Percentiles rank a stretch among this genome's conserved stretches.
Evolutionary conservation across 805 yeast species (phyloP).

Genomic region (Komagataella kurtzmanii): DNA sequence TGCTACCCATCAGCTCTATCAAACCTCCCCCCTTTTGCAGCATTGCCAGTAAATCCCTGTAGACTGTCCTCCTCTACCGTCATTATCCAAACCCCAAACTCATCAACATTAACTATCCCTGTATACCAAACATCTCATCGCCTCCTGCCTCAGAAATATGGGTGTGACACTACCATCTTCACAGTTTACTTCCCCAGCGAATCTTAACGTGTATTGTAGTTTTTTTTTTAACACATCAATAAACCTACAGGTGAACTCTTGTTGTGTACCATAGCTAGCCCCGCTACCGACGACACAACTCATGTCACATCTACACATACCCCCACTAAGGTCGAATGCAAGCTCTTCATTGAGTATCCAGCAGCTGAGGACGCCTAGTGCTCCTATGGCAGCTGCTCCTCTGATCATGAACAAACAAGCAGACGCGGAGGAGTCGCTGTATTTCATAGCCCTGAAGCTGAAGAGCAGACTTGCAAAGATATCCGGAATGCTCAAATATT

Average conservation of each 20-base stretch:
- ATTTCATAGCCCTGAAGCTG: slow-evolving; percentile 47
- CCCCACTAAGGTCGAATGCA: slow-evolving; percentile 4
- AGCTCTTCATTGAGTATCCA: slow-evolving; percentile 1
- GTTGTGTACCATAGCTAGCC: not conserved
- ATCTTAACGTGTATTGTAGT: not conserved
- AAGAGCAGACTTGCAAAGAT: slow-evolving; percentile 41
- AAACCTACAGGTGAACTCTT: not conserved
- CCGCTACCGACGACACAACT: not conserved
- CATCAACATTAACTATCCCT: too few species aligned
- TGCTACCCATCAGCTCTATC: too few species aligned
- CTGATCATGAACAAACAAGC: slow-evolving; percentile 53
- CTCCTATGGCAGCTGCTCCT: slow-evolving; percentile 28
- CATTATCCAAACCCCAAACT: too few species aligned
- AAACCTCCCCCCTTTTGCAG: too few species aligned
- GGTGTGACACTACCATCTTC: not conserved
- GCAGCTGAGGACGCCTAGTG: slow-evolving; percentile 18
- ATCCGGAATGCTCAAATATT: slow-evolving; percentile 56
- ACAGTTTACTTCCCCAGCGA: not conserved
- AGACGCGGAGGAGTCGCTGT: slow-evolving; percentile 52
- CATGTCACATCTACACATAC: not conserved
- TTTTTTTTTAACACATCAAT: not conserved
- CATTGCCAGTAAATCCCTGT: too few species aligned
- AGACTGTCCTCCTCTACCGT: too few species aligned
- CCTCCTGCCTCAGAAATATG: not conserved
- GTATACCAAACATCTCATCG: not conserved